These are phyloP conservation scores for Claviceps capensis DNA, from an alignment of 2,329 filamentous ascomycete species.

Conservation along the genomic window DNA sequence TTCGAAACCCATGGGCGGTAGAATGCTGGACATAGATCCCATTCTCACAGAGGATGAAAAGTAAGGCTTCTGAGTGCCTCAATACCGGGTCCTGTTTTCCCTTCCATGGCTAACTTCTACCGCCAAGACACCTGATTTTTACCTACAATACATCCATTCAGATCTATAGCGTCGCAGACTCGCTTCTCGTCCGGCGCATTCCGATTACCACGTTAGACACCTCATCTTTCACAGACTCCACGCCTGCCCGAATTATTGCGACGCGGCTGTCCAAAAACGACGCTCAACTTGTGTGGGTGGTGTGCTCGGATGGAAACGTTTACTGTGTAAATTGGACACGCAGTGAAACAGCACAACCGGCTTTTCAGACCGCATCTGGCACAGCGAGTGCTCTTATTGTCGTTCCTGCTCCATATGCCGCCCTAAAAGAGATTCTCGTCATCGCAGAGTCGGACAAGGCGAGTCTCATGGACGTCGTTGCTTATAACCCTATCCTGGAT, in stretches of 20 bases:
- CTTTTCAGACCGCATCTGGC: conserved; percentile 27
- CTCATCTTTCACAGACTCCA: conserved; percentile 12
- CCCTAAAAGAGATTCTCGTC: conserved; percentile 30
- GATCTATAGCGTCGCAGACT: conserved; percentile 70
- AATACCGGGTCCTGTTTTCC: background rate
- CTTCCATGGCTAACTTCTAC: background rate
- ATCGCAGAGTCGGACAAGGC: conserved; percentile 29
- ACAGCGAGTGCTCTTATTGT: conserved; percentile 33
- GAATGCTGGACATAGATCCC: conserved; percentile 51
- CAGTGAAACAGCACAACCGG: conserved; percentile 26
- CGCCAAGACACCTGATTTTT: conserved; percentile 54
- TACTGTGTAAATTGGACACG: conserved; percentile 46
- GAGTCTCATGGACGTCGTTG: conserved; percentile 25
- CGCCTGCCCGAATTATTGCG: conserved; percentile 24
- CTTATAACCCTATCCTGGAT: conserved; percentile 25
- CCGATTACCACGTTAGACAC: conserved; percentile 26
- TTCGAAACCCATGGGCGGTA: conserved; percentile 50
- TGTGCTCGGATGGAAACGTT: conserved; percentile 41
- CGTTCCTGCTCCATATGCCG: conserved; percentile 21
- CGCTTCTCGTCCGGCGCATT: conserved; percentile 64
- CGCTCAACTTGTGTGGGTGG: conserved; percentile 43
- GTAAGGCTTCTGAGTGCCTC: conserved; percentile 24
- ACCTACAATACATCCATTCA: conserved; percentile 63
- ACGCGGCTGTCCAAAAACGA: conserved; percentile 25
- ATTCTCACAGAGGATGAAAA: conserved; percentile 47